These are phyloP conservation scores for Candida buenavistaensis DNA, from an alignment of 1,139 yeast species.

Conservation along the genomic window DNA sequence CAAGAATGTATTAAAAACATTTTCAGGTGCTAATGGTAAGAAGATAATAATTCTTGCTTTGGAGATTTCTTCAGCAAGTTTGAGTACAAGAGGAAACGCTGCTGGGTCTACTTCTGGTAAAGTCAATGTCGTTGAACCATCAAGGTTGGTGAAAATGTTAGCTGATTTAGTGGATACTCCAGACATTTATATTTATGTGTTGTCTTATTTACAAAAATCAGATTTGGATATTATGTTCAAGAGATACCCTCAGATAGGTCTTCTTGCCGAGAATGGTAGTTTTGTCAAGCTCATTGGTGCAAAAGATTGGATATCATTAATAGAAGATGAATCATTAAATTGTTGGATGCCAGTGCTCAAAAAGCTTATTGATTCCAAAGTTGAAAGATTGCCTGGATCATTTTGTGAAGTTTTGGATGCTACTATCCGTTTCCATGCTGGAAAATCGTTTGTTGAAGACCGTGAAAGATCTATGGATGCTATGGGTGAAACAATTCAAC, in stretches of 20 bases:
- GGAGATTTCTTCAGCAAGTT: conserved; percentile 40
- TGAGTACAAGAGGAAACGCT: conserved; percentile 17
- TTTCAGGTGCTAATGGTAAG: conserved; percentile 33
- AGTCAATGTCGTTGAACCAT: conserved; percentile 40
- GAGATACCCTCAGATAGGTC: conserved; percentile 68
- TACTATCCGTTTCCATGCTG: conserved; percentile 73
- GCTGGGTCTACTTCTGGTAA: conserved; percentile 24
- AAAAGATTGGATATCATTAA: conserved; percentile 65
- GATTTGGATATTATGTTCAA: conserved; percentile 70
- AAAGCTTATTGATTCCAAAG: conserved; percentile 62
- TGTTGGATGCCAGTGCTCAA: conserved; percentile 65
- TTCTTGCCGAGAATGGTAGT: conserved; percentile 91
- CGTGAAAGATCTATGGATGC: conserved; percentile 63
- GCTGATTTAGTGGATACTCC: conserved; percentile 49
- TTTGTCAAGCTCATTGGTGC: conserved; percentile 56
- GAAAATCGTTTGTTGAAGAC: conserved; percentile 58
- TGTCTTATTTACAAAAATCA: conserved; percentile 61
- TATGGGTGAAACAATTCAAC: conserved; percentile 84
- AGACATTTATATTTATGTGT: conserved; percentile 66
- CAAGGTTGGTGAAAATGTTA: conserved; percentile 50
- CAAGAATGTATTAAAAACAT: conserved; percentile 33
- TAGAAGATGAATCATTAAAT: conserved; percentile 49
- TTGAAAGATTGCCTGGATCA: conserved; percentile 81
- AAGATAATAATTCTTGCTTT: conserved; percentile 58
- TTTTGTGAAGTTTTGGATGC: conserved; percentile 73